A percentile compares a stretch with the other conserved stretches of the same genome.
Evolutionary conservation across 129 eudicot genomes (phyloP).

Genomic region (Arctium lappa): DNA sequence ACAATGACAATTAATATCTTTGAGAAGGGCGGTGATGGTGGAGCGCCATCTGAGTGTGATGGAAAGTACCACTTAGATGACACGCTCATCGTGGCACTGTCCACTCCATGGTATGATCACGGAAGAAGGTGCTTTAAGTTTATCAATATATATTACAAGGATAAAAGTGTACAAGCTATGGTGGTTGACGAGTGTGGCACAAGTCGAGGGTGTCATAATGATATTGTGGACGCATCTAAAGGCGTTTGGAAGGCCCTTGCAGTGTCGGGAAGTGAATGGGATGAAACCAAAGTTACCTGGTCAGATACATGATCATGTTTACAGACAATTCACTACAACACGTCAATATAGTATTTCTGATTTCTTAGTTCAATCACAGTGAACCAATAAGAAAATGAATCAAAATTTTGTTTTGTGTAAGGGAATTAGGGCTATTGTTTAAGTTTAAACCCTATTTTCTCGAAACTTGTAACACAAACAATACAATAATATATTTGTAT

Average conservation of each 20-base stretch:
- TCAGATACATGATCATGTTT: not conserved
- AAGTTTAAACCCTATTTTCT: not conserved
- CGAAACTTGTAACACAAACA: not conserved
- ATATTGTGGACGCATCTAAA: constrained; percentile 38
- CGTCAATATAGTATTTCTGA: not conserved
- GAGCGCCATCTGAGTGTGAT: constrained; percentile 31
- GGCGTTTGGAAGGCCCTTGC: constrained; percentile 36
- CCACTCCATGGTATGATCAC: constrained; percentile 9
- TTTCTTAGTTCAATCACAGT: not conserved
- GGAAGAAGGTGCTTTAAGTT: constrained; percentile 7
- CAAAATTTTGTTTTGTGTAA: not conserved
- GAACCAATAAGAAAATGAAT: not conserved
- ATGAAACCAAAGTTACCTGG: not conserved
- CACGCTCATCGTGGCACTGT: constrained; percentile 10
- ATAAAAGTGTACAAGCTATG: constrained; percentile 22
- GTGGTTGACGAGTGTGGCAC: constrained; percentile 43
- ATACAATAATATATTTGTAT: not conserved
- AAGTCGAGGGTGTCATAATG: constrained; percentile 25
- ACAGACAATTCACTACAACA: not conserved
- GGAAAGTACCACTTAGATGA: constrained; percentile 20
- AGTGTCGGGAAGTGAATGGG: constrained; percentile 4
- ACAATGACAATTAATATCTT: constrained; percentile 26
- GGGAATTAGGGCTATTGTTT: not conserved
- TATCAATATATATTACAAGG: constrained; percentile 3
- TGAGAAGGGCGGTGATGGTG: constrained; percentile 9